A percentile compares a stretch with the other conserved stretches of the same genome.
These are phyloP conservation scores for Echria macrotheca DNA, from an alignment of 495 filamentous ascomycete species.

Conservation along the genomic window DNA sequence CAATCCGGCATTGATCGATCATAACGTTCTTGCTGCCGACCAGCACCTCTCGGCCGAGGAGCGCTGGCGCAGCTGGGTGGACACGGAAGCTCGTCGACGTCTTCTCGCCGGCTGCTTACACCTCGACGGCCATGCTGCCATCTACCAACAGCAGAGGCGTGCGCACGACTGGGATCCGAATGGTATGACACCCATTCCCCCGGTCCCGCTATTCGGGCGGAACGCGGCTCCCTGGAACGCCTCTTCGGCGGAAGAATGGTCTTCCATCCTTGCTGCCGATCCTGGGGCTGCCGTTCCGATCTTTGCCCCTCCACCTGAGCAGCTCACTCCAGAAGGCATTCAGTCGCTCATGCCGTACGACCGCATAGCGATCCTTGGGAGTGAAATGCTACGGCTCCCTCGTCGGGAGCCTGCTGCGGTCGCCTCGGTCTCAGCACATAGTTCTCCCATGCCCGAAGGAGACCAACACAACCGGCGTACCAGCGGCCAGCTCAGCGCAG, in stretches of 20 bases:
- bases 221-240: slow-evolving; percentile 38
- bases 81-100: slow-evolving; percentile 43
- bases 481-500: slow-evolving; percentile 10
- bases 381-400: slow-evolving; percentile 36
- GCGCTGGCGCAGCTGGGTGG: slow-evolving; percentile 45
- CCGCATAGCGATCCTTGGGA: slow-evolving; percentile 30
- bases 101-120: slow-evolving; percentile 46
- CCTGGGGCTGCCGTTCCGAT: slow-evolving; percentile 21
- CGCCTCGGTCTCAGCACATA: slow-evolving; percentile 17
- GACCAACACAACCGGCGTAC: too few species aligned
- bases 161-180: slow-evolving; percentile 25
- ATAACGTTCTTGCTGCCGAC: slow-evolving; percentile 21
- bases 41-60: slow-evolving; percentile 25
- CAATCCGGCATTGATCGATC: slow-evolving; percentile 22
- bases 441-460: slow-evolving; percentile 25
- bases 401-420: slow-evolving; percentile 13
- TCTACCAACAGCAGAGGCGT: slow-evolving; percentile 44
- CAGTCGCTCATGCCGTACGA: slow-evolving; percentile 26
- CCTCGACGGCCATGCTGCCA: slow-evolving; percentile 45
- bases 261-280: slow-evolving; percentile 18
- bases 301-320: slow-evolving; percentile 22
- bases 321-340: slow-evolving; percentile 29
- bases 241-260: slow-evolving; percentile 32
- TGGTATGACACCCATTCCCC: slow-evolving; percentile 23
- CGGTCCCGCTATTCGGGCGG: slow-evolving; percentile 33